Evolutionary conservation across 495 filamentous ascomycete genomes (phyloP).

Genomic region (Hyaloscypha bicolor): DNA sequence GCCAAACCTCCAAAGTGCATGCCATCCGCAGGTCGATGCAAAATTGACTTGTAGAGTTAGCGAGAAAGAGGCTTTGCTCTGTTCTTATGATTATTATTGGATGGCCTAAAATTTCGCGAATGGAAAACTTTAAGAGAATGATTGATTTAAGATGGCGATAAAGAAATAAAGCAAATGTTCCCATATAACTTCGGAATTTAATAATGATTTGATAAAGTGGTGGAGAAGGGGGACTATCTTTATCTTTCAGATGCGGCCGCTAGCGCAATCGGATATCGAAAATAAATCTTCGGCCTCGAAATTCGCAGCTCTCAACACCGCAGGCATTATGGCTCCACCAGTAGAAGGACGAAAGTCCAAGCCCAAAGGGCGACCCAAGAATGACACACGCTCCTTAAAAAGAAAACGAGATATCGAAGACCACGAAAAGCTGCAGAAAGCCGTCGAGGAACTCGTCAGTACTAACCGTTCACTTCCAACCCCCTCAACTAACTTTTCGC

Average conservation of each 20-base stretch:
- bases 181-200: too few species aligned
- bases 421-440: constrained; percentile 54
- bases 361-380: constrained; percentile 14
- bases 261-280: neutral
- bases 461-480: neutral
- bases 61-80: too few species aligned
- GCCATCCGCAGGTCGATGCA: too few species aligned
- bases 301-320: neutral
- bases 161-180: too few species aligned
- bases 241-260: neutral
- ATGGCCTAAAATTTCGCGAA: too few species aligned
- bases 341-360: constrained; percentile 23
- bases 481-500: constrained; percentile 9
- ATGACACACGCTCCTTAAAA: constrained; percentile 49
- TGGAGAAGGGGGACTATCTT: too few species aligned
- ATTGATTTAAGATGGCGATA: too few species aligned
- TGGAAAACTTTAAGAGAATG: too few species aligned
- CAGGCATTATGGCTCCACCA: constrained; percentile 25
- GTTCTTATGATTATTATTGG: too few species aligned
- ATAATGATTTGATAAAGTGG: too few species aligned
- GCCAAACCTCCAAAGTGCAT: too few species aligned
- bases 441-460: constrained; percentile 49
- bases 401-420: constrained; percentile 66
- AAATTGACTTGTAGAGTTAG: too few species aligned
- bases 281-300: neutral